Evolutionary conservation across 768 basidiomycete species (phyloP), one percentile per base, ranked within the genome.

Genomic region (Lentinus tigrinus): DNA sequence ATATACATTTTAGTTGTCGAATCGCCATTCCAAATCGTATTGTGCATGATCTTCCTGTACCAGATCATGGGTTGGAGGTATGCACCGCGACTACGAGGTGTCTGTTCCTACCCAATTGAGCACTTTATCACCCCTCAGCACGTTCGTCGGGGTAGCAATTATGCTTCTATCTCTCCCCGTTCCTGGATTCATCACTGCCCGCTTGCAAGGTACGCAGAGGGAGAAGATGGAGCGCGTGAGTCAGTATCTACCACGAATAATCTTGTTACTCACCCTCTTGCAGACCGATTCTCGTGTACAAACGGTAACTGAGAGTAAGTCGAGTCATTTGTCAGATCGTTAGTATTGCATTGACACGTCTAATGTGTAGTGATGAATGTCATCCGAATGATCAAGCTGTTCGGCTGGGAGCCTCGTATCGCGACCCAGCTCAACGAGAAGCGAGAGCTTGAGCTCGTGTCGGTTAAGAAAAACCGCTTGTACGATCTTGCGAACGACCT

Each of bases 401-500:
- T 79, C 47, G 74, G 71, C 14, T 73, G 70, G 76, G 77, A 79
- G 56, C 19, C 39, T 8, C 77, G 81, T 51, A 80, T 87, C 67
- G 73, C 80, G 26, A 69, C 77, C 13, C 75, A 77, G 47, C 75
- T 93, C 31, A 73, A 77, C 37, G 76, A 77, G 28, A 82, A 82
- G 63, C 79, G 89, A 56, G 79, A 84, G 42, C 78, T 79, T 10
- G 90, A 92, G 69, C 70, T 92, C 8, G 54, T 63, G 1, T 78
- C 77, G 67, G 73, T 86, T 31, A 80, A 80, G 74, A 81, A 78
- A 65, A 70, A 77, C 47, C 78, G 83, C 64, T 61, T 87, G 27
- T 71, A 82, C 21, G 74, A 77, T 28, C 64, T 88, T 17, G 65
- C 78, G 59, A 77, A 77, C 65, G 73, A 64, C 36, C 69, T 72